Base-by-base conservation (phyloP, 2,329 filamentous ascomycete genomes). In the Juglanconis juglandina region DNA sequence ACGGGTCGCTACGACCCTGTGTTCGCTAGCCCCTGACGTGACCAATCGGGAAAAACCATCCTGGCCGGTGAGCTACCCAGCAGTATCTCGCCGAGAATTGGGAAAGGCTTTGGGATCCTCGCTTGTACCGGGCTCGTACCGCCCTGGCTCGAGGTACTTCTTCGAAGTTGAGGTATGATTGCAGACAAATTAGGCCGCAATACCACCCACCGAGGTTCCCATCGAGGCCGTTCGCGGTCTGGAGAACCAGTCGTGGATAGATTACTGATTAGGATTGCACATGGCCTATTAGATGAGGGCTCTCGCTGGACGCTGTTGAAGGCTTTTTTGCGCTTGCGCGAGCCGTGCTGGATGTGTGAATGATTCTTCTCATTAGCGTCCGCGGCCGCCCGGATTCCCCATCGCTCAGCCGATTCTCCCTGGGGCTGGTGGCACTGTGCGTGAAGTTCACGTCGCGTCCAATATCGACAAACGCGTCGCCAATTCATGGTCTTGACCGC, bases 41-140 rank as follows among this genome's bases (percentile, higher is more conserved):
- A 30, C 61, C 58, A 61, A 61, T 63, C 58, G 61, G 61, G 58
- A 50, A 61, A 50, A 58, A 61, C 50, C 44, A 47, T 13, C 37
- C 53, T 58, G 53, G 35, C 39, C 32, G 17, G 42, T 42, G 24
- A 47, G 14, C 32, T 54, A 41, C 44, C 42, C 10, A 53, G 42
- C 35, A 56, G 48, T 50, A 24, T 49, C 30, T 41, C 47, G 39
- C 11, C 11, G 39, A 52, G 32, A 35, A 35, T n/a, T 10, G 39
- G 11, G 3, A 52, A 48, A 17, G 53, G n/a, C 32, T 48, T 54
- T 35, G 44, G 46, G 13, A 39, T 44, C 37, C 35, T 13, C 44
- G 30, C 49, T 54, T 58, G 58, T 58, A 58, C 55, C 53, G 44
- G 39, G 53, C 58, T 46, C 33, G 52, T 55, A 56, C 48, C 37